These are phyloP conservation scores for Brassica nigra DNA, from an alignment of 345 rosid species.

Conservation along the genomic window DNA sequence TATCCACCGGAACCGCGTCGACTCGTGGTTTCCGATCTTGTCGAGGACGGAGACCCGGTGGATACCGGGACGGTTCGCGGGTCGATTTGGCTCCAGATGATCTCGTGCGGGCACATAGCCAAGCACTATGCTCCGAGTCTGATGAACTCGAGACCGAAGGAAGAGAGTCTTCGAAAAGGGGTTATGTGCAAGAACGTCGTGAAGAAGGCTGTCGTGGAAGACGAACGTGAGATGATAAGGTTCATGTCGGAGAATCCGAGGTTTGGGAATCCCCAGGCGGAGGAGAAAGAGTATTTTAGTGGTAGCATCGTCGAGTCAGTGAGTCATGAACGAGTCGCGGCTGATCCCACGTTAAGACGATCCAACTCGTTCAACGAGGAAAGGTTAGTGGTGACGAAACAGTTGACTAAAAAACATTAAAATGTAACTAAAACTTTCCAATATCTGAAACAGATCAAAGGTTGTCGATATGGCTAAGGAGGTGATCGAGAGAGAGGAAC, in stretches of 20 bases:
- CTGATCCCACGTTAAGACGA: conserved; percentile 51
- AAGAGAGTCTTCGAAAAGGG: conserved; percentile 51
- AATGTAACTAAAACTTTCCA: background rate
- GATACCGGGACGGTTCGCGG: conserved; percentile 41
- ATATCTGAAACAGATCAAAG: conserved; percentile 41
- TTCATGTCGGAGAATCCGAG: conserved; percentile 96
- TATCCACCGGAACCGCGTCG: conserved; percentile 1
- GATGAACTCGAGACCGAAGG: conserved; percentile 30
- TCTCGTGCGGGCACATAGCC: conserved; percentile 72
- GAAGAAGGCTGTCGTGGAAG: conserved; percentile 48
- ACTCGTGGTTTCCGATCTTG: background rate
- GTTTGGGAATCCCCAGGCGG: conserved; percentile 73
- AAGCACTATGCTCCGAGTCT: conserved; percentile 39
- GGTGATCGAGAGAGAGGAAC: conserved; percentile 37
- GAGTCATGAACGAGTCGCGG: conserved; percentile 48
- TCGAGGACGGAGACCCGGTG: conserved; percentile 56
- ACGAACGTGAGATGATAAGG: conserved; percentile 53
- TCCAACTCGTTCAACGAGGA: conserved; percentile 86
- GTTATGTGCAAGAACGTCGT: conserved; percentile 50
- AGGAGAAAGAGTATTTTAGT: conserved; percentile 87
- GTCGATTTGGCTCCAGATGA: conserved; percentile 71
- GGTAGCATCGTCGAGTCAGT: conserved; percentile 80
- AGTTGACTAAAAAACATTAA: too few relatives aligned
- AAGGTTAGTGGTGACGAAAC: conserved; percentile 43
- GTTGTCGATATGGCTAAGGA: conserved; percentile 27